These are phyloP conservation scores for Suillus plorans DNA, from an alignment of 768 basidiomycete species.

Conservation along the genomic window DNA sequence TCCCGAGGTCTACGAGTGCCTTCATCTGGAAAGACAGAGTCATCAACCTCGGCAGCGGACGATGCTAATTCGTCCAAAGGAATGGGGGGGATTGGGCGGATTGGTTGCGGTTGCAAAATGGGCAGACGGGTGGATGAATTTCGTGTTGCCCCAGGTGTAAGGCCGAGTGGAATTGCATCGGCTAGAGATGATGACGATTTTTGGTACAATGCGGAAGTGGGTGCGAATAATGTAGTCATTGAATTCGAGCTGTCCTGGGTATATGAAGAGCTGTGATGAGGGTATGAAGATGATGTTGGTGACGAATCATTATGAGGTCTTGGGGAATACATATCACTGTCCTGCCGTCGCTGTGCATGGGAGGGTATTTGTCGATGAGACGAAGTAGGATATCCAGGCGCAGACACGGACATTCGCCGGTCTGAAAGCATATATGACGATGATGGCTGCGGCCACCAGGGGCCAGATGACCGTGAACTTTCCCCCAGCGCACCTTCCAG, in stretches of 20 bases:
- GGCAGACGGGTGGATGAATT: slow-evolving; percentile 19
- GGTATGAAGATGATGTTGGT: slow-evolving; percentile 15
- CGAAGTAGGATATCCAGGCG: slow-evolving; percentile 28
- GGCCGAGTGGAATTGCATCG: slow-evolving; percentile 19
- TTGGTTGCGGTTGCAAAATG: slow-evolving; percentile 33
- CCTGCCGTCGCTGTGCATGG: slow-evolving; percentile 15
- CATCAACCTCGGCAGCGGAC: slow-evolving; percentile 17
- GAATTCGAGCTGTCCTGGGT: slow-evolving; percentile 23
- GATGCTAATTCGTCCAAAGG: slow-evolving; percentile 29
- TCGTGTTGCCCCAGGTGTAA: slow-evolving; percentile 19
- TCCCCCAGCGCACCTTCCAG: slow-evolving; percentile 33
- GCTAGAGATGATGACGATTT: slow-evolving; percentile 27
- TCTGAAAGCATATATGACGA: slow-evolving; percentile 16
- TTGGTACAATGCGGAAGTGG: slow-evolving; percentile 20
- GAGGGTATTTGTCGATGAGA: slow-evolving; percentile 19
- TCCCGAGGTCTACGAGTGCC: slow-evolving; percentile 6
- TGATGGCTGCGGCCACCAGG: slow-evolving; percentile 10
- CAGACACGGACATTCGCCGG: slow-evolving; percentile 31
- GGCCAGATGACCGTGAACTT: slow-evolving; percentile 13
- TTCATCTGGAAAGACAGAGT: slow-evolving; percentile 2
- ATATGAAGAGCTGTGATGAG: slow-evolving; percentile 20
- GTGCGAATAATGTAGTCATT: slow-evolving; percentile 19
- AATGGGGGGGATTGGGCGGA: slow-evolving; percentile 34
- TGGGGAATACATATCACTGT: slow-evolving; percentile 20
- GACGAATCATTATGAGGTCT: slow-evolving; percentile 5